phyloP scores from a whole-genome alignment of 208 protist species.

The Trypanosoma cruzi region DNA sequence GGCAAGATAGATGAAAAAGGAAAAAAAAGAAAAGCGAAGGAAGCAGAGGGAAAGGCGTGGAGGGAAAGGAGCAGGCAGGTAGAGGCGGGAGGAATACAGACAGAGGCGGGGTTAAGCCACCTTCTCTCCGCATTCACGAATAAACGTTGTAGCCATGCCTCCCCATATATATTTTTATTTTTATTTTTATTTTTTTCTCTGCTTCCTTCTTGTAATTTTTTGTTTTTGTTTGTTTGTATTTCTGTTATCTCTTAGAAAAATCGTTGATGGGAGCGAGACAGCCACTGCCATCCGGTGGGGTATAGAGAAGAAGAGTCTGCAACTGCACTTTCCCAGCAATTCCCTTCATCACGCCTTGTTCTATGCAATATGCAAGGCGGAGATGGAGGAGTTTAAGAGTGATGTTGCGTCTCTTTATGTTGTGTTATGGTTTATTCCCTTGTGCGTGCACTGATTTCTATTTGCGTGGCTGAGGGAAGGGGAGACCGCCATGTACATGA shows the following conservation, averaged over 20 bases:
- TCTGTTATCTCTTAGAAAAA: not conserved
- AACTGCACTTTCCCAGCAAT: not conserved
- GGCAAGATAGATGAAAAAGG: constrained; percentile 16
- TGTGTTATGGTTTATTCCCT: no score
- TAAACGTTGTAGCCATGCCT: not conserved
- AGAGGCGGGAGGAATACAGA: not conserved
- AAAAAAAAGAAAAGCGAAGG: constrained; percentile 2
- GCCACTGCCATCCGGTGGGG: not conserved
- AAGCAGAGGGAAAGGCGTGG: not conserved
- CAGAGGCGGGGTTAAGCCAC: not conserved
- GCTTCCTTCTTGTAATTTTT: not conserved
- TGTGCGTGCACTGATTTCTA: no score
- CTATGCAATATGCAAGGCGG: not conserved
- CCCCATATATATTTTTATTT: not conserved
- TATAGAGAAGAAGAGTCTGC: not conserved
- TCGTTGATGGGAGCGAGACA: not conserved
- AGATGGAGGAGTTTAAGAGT: not conserved
- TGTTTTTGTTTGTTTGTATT: not conserved
- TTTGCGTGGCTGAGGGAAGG: no score
- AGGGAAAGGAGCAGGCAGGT: not conserved
- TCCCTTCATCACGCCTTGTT: not conserved
- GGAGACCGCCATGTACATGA: no score
- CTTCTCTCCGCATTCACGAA: not conserved
- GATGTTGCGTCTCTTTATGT: not conserved
- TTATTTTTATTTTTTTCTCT: not conserved